Percentiles rank a stretch among this genome's conserved stretches.
Conservation (phyloP, 495 filamentous ascomycete genomes). For the Aspergillus asperescens region DNA sequence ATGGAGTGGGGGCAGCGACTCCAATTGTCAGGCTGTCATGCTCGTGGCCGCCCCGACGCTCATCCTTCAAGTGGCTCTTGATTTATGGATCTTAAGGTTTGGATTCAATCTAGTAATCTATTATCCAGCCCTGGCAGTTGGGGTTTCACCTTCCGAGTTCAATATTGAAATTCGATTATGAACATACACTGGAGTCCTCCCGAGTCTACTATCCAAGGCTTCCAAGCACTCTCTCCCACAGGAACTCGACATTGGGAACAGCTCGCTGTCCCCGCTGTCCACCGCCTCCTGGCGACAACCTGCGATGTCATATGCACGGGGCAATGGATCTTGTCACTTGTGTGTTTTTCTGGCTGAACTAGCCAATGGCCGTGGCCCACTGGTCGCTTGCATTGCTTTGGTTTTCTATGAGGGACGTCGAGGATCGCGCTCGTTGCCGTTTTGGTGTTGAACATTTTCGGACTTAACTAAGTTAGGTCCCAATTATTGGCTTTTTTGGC, state of each 20-base stretch:
- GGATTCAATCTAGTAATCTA: not conserved
- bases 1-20: not conserved
- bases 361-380: slow-evolving; percentile 15
- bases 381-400: slow-evolving; percentile 3
- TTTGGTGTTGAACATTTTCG: not conserved
- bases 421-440: slow-evolving; percentile 6
- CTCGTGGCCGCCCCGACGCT: slow-evolving; percentile 12
- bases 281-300: slow-evolving; percentile 13
- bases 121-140: too few species aligned
- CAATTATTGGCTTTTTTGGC: not conserved
- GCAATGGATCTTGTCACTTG: slow-evolving; percentile 8
- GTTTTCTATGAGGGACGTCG: not conserved
- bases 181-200: too few species aligned
- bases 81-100: slow-evolving; percentile 18
- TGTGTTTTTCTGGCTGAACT: slow-evolving; percentile 2
- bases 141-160: not conserved
- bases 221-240: not conserved
- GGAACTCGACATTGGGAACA: not conserved
- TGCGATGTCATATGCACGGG: slow-evolving; percentile 28
- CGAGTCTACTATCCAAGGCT: too few species aligned
- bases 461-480: not conserved
- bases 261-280: not conserved
- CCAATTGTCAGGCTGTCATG: slow-evolving; percentile 10
- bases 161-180: too few species aligned
- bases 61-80: slow-evolving; percentile 7